These are phyloP conservation scores for Starmera stellimalicola DNA, from an alignment of 1,139 yeast species.

Conservation along the genomic window DNA sequence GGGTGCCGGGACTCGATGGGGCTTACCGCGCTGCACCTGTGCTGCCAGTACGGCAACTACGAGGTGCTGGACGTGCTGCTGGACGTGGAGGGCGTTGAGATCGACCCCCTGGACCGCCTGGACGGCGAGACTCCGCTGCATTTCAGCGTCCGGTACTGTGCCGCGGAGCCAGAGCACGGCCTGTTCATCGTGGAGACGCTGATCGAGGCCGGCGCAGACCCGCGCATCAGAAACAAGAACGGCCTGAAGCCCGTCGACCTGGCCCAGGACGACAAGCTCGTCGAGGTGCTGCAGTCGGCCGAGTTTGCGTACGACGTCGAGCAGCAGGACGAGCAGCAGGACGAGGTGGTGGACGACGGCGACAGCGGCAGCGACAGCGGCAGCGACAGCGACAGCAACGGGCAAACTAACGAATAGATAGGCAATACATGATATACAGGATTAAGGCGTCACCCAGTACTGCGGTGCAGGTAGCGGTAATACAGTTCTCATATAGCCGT, in stretches of 20 bases:
- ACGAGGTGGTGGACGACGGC: constrained; percentile 13
- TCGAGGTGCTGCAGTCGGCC: constrained; percentile 66
- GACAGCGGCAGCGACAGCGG: constrained; percentile 14
- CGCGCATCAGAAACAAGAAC: constrained; percentile 36
- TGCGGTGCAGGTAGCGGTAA: too few relatives aligned
- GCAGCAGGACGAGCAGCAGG: constrained; percentile 16
- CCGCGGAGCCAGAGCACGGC: constrained; percentile 81
- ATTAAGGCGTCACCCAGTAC: too few relatives aligned
- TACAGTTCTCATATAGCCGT: too few relatives aligned
- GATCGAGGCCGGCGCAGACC: constrained; percentile 85
- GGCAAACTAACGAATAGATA: constrained; percentile 9
- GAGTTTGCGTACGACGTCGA: constrained; percentile 49
- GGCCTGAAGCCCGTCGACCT: constrained; percentile 72
- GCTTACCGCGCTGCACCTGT: constrained; percentile 77
- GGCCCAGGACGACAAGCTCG: constrained; percentile 40
- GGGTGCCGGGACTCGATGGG: constrained; percentile 66
- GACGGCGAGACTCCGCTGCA: constrained; percentile 90
- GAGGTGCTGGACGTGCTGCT: constrained; percentile 76
- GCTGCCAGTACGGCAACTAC: constrained; percentile 74
- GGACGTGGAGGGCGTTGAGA: constrained; percentile 86
- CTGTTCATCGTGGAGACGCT: constrained; percentile 69
- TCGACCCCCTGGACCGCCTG: constrained; percentile 64
- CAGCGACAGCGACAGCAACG: constrained; percentile 19
- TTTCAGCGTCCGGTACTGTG: constrained; percentile 67
- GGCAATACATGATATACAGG: too few relatives aligned